Conservation (phyloP, 116 monocot genomes). For the Cymodocea nodosa region DNA sequence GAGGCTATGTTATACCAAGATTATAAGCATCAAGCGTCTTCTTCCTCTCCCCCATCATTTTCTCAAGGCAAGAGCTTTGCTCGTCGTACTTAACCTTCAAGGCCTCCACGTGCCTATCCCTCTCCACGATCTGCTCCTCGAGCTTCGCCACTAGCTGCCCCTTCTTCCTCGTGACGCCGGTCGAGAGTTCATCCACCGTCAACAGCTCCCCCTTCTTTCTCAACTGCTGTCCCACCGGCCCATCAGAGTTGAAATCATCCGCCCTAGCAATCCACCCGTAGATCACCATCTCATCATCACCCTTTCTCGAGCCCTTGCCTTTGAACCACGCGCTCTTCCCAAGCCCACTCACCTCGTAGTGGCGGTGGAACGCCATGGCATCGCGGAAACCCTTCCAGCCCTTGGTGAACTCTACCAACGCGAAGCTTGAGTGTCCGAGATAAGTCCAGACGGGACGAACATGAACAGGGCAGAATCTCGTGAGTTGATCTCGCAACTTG, state of each 20-base stretch:
- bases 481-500: slow-evolving; percentile 20
- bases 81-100: slow-evolving; percentile 4
- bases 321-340: slow-evolving; percentile 49
- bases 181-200: slow-evolving; percentile 1
- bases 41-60: not conserved
- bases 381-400: slow-evolving; percentile 64
- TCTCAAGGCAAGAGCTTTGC: not conserved
- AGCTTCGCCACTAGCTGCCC: slow-evolving; percentile 1
- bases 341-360: slow-evolving; percentile 32
- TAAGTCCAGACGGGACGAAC: slow-evolving; percentile 29
- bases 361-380: slow-evolving; percentile 57
- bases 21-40: not conserved
- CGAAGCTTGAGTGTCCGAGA: slow-evolving; percentile 30
- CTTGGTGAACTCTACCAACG: slow-evolving; percentile 45
- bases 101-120: slow-evolving; percentile 6
- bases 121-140: slow-evolving; percentile 7
- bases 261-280: slow-evolving; percentile 14
- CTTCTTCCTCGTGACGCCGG: slow-evolving; percentile 1
- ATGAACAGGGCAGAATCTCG: slow-evolving; percentile 36
- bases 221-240: slow-evolving; percentile 5
- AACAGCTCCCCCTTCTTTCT: slow-evolving; percentile 9
- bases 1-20: slow-evolving; percentile 5
- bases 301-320: not conserved
- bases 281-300: slow-evolving; percentile 1
- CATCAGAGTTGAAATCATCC: not conserved